Evolutionary conservation across 108 stramenopile genomes (phyloP), one percentile per base, ranked within the genome.

Genomic region (Skeletonema potamos): DNA sequence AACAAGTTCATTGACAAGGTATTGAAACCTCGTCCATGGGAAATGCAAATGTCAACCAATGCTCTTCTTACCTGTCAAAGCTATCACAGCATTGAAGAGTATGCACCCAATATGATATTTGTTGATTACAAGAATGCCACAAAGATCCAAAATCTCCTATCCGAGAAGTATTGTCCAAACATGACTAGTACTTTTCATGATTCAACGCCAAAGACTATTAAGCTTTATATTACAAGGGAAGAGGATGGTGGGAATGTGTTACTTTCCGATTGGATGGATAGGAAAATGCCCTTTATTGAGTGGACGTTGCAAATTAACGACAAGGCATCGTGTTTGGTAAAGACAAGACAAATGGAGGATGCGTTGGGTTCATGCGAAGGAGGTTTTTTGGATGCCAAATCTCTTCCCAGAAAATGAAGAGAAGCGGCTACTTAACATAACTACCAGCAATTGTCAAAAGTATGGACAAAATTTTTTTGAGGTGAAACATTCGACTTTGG

Each of bases 51-150:
- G 11, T 62, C 63, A 10, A 33, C 46, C n/a, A 63, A 30, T 12
- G 20, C 46, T 30, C 3, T 69, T 9, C 46, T 82, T 44, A 76
- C 57, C 15, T 82, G 81, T 33, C 51, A 67, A 18, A 62, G 43
- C 5, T 82, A 82, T 64, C 24, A 72, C 24, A 22, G 64, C 26
- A 72, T 82, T 41, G 37, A 51, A 17, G 66, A 73, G 37, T 72
- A 73, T 59, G 65, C 70, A 54, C 76, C 81, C 13, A 82, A 76
- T 22, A 58, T 82, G 39, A 18, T 82, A 27, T 77, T 82, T 44
- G 54, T 82, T 60, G 58, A 82, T 54, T 82, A 73, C 54, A 76
- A 55, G 9, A 51, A 77, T 26, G 57, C 76, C 13, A 46, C 29
- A 27, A 28, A 51, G 17, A 10, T 82, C 11, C 59, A 68, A 51